These are phyloP conservation scores for Orbilia ellipsospora DNA, from an alignment of 2,329 filamentous ascomycete species.

Conservation along the genomic window DNA sequence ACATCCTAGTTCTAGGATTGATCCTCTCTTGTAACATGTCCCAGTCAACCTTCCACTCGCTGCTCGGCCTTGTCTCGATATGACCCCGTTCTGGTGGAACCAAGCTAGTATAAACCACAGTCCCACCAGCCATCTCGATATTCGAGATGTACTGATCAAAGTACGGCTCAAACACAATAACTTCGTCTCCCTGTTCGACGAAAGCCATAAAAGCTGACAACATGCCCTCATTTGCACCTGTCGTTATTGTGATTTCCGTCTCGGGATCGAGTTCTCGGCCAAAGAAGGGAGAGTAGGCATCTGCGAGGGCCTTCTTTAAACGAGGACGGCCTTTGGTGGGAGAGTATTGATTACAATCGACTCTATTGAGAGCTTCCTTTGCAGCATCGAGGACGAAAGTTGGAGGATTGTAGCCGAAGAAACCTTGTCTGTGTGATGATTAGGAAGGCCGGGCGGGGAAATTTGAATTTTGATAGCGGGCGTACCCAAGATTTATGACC, in stretches of 20 bases:
- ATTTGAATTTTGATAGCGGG: conserved; percentile 1
- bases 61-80: conserved; percentile 81
- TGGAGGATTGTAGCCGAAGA: conserved; percentile 94
- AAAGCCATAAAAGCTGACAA: conserved; percentile 98
- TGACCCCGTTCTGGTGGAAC: conserved; percentile 86
- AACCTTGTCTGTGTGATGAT: conserved; percentile 66
- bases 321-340: conserved; percentile 92
- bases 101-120: conserved; percentile 93
- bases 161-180: conserved; percentile 98
- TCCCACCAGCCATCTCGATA: conserved; percentile 97
- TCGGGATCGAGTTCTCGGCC: conserved; percentile 84
- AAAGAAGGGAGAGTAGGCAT: conserved; percentile 91
- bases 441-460: not conserved
- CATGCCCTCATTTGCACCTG: conserved; percentile 81
- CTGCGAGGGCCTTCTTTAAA: conserved; percentile 89
- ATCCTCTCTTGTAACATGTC: conserved; percentile 82
- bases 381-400: conserved; percentile 90
- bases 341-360: conserved; percentile 99
- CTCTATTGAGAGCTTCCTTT: conserved; percentile 85
- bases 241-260: conserved; percentile 94
- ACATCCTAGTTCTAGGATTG: conserved; percentile 91
- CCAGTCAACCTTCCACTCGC: conserved; percentile 89
- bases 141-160: conserved; percentile 99
- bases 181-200: conserved; percentile 91
- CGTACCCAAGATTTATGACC: conserved; percentile 76